Evolutionary conservation across 176 grass and related monocot genomes (phyloP).

Genomic region (Pontederia paniculata): DNA sequence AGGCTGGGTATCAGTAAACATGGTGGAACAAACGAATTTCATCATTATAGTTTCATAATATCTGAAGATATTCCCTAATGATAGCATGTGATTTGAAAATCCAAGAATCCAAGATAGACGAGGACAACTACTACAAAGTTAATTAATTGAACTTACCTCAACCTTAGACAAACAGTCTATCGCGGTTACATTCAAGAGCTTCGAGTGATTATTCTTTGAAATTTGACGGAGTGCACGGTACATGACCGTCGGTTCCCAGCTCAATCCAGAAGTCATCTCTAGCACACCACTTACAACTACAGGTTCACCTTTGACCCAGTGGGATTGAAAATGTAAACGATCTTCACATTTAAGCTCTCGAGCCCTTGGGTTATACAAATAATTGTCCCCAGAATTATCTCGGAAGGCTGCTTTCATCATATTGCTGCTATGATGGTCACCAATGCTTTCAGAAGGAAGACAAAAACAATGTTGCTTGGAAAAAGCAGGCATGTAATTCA

Average conservation of each 20-base stretch:
- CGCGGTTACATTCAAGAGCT: conserved; percentile 13
- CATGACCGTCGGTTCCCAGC: conserved; percentile 20
- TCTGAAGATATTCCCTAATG: too few species aligned
- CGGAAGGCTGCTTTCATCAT: conserved; percentile 5
- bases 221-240: conserved; percentile 11
- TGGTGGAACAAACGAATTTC: too few species aligned
- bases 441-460: neutral
- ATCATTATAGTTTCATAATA: too few species aligned
- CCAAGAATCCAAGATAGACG: too few species aligned
- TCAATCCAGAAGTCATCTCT: conserved; percentile 7
- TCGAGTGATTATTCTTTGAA: neutral
- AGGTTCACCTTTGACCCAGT: conserved; percentile 13
- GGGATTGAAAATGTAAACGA: conserved; percentile 6
- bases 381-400: neutral
- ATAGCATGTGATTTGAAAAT: too few species aligned
- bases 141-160: conserved; percentile 1
- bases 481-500: neutral
- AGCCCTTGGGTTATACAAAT: conserved; percentile 7
- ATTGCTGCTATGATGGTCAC: neutral
- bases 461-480: neutral
- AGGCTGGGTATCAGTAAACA: too few species aligned
- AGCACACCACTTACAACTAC: conserved; percentile 13
- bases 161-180: conserved; percentile 8
- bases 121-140: neutral
- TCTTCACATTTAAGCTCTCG: conserved; percentile 1